Percentiles rank a stretch among this genome's conserved stretches.
These are phyloP conservation scores for Fusarium ramigenum DNA, from an alignment of 2,329 filamentous ascomycete genomes.

Conservation along the genomic window DNA sequence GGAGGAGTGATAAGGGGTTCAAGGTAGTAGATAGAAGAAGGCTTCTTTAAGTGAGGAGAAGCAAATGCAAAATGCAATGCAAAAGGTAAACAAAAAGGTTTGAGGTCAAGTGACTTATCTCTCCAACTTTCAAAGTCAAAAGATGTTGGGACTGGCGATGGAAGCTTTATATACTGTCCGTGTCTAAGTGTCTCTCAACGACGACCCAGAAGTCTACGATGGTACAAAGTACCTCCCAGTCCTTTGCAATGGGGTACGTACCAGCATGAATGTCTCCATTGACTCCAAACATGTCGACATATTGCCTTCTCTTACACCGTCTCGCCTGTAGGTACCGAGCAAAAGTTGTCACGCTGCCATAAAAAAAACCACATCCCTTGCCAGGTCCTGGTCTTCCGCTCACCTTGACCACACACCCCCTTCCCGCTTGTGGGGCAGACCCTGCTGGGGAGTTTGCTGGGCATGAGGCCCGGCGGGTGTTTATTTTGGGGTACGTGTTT, in stretches of 20 bases:
- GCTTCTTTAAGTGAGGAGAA: conserved; percentile 27
- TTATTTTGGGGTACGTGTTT: conserved; percentile 9
- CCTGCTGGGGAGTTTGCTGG: conserved; percentile 23
- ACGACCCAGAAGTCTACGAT: conserved; percentile 29
- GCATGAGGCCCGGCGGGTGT: conserved; percentile 24
- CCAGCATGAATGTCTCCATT: conserved; percentile 11
- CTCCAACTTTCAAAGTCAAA: conserved; percentile 30
- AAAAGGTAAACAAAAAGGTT: conserved; percentile 4
- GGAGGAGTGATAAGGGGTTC: conserved; percentile 11
- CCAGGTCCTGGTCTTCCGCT: conserved; percentile 29
- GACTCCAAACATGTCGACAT: conserved; percentile 28
- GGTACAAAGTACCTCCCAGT: conserved; percentile 34
- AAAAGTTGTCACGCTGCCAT: conserved; percentile 37
- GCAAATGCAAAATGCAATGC: conserved; percentile 12
- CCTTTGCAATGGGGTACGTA: conserved; percentile 30
- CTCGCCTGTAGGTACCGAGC: conserved; percentile 25
- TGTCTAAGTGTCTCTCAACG: conserved; percentile 38
- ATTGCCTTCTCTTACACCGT: conserved; percentile 36
- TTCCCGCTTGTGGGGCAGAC: conserved; percentile 30
- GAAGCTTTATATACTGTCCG: conserved; percentile 44
- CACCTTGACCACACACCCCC: conserved; percentile 36
- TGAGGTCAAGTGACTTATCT: conserved; percentile 38
- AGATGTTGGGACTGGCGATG: conserved; percentile 37
- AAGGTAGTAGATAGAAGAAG: conserved; percentile 5
- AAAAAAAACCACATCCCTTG: conserved; percentile 33